Evolutionary conservation across 2,329 filamentous ascomycete genomes (phyloP), one percentile per base, ranked within the genome.

Genomic region (Aureobasidium subglaciale): DNA sequence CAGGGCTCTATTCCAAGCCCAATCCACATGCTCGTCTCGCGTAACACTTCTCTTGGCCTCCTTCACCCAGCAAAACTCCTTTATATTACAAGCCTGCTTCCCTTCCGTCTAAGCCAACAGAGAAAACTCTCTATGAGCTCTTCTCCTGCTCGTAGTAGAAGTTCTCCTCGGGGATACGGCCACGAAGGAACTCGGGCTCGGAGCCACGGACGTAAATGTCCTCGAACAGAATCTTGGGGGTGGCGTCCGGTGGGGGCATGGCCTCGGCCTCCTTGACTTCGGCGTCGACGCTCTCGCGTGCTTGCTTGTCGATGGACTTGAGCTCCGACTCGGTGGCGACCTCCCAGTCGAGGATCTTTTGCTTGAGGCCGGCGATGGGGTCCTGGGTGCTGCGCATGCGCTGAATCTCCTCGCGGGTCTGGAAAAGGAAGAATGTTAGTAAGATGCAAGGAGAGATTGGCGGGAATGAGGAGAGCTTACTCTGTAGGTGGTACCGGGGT

Each of bases 331-430:
- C 93, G 59, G 81, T 84, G 64, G 85, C 85, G 63, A 99, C 87
- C 59, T 83, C 83, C 93, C 93, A 99, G 76, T 99, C 93, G 58
- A 99, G 78, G 63, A 99, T 86, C 81, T 96, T 96, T 80, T 93
- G 88, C 85, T 97, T 97, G 65, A 99, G 84, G 59, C 93, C 93
- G 67, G 91, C 90, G 70, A 99, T 99, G 64, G 93, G 90, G 78
- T 99, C 93, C 77, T 97, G 89, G 77, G 93, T 99, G 67, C 88
- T 95, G 69, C 93, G 89, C 93, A 99, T 99, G 75, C 92, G 91
- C 81, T 96, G 92, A 70, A 99, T 96, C 79, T 99, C 93, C 80
- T 99, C 93, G 76, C 93, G 90, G 65, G 92, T 96, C 72, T 75
- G 50, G 6, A n/a, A 8, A n/a, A 8, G n/a, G 4, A 10, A 8